Evolutionary conservation across 2,329 filamentous ascomycete species (phyloP).

Genomic region (Elsinoe perseae): DNA sequence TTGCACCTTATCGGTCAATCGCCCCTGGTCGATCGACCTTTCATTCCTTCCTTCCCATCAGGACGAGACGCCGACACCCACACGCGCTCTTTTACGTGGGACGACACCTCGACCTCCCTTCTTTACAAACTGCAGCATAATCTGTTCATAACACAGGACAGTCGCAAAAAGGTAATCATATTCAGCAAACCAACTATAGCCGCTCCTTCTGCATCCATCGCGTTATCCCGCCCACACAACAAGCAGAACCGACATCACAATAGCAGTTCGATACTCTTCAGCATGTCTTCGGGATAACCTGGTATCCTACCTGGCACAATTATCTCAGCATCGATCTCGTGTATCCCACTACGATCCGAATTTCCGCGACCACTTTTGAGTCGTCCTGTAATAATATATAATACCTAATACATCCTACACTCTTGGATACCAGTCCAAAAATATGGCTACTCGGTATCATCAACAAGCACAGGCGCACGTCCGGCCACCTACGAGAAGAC

Average conservation of each 20-base stretch:
- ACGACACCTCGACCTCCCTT: neutral
- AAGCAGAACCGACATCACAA: neutral
- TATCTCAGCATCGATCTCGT: conserved; percentile 1
- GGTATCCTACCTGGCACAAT: neutral
- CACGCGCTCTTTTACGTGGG: conserved; percentile 14
- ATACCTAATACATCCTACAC: conserved; percentile 9
- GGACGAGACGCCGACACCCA: conserved; percentile 8
- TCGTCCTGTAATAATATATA: conserved; percentile 11
- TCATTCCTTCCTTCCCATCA: conserved; percentile 11
- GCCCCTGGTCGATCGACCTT: conserved; percentile 7
- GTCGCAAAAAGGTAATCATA: conserved; percentile 12
- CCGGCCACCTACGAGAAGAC: conserved; percentile 17
- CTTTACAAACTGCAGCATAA: neutral
- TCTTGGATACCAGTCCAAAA: conserved; percentile 1
- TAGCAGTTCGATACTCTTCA: neutral
- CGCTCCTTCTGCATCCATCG: neutral
- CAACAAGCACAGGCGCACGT: conserved; percentile 12
- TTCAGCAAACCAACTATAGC: conserved; percentile 6
- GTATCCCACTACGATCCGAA: neutral
- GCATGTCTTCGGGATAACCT: conserved; percentile 7
- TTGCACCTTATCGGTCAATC: conserved; percentile 13
- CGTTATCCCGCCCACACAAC: neutral
- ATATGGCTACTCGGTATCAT: conserved; percentile 17
- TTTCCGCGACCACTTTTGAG: neutral
- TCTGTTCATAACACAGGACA: conserved; percentile 6